phyloP scores from a whole-genome alignment of 2,329 filamentous ascomycete genomes.

The Ceratocystis albifundus region DNA sequence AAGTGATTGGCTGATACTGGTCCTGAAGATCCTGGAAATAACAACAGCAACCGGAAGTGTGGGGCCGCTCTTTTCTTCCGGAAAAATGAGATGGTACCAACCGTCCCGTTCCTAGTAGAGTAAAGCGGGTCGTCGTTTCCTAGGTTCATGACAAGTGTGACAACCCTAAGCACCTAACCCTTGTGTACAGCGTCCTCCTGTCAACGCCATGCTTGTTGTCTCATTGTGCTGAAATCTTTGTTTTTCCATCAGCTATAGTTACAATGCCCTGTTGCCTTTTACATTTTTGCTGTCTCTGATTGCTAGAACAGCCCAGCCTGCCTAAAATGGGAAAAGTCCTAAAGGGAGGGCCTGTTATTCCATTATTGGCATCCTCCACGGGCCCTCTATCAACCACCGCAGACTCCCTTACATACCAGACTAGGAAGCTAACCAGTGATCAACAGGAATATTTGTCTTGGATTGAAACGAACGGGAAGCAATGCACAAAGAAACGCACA shows the following conservation, averaged over 20 bases:
- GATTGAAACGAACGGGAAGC: neutral
- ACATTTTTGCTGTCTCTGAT: neutral
- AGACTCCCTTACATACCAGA: constrained; percentile 9
- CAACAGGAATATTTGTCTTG: constrained; percentile 2
- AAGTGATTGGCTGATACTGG: neutral
- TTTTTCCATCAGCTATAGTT: too few species aligned
- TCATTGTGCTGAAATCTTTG: too few species aligned
- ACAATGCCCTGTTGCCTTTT: too few species aligned
- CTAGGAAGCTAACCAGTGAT: neutral
- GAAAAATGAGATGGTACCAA: neutral
- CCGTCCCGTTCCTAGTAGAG: too few species aligned
- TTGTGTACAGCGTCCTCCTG: neutral
- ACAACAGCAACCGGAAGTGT: neutral
- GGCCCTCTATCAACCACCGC: neutral
- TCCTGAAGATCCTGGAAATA: too few species aligned
- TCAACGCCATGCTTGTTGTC: too few species aligned
- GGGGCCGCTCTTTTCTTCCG: constrained; percentile 5
- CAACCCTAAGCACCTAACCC: constrained; percentile 6
- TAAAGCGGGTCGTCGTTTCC: too few species aligned
- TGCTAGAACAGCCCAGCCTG: neutral
- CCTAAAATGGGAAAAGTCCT: neutral
- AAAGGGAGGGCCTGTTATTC: neutral
- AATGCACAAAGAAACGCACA: too few species aligned
- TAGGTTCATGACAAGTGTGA: too few species aligned
- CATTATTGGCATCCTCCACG: constrained; percentile 2